Evolutionary conservation across 108 stramenopile genomes (phyloP).

Genomic region (Fistulifera pelliculosa): DNA sequence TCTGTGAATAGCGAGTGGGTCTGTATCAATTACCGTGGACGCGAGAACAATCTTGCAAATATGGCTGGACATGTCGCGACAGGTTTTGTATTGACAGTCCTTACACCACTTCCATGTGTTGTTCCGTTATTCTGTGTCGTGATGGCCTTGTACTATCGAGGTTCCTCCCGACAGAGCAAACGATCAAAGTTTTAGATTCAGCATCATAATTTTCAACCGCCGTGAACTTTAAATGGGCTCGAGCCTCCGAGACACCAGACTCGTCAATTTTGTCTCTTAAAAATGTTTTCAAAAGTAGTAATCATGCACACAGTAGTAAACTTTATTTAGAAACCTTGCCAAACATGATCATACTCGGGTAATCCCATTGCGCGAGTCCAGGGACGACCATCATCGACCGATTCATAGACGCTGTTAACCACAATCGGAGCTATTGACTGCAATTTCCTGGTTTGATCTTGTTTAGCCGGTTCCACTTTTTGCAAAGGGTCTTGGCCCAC

Average conservation of each 20-base stretch:
- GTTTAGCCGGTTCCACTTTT: neutral
- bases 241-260: too few relatives aligned
- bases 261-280: too few relatives aligned
- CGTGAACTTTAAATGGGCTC: too few relatives aligned
- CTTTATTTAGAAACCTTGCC: constrained; percentile 76
- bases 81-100: neutral
- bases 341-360: constrained; percentile 73
- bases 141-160: neutral
- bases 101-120: neutral
- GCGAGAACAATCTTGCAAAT: neutral
- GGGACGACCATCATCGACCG: constrained; percentile 39
- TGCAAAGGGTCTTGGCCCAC: constrained; percentile 9
- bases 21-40: constrained; percentile 10
- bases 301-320: neutral
- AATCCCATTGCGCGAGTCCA: constrained; percentile 49
- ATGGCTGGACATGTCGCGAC: constrained; percentile 5
- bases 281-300: neutral
- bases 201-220: too few relatives aligned
- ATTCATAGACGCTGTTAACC: constrained; percentile 52
- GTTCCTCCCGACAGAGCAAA: too few relatives aligned
- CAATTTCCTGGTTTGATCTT: neutral
- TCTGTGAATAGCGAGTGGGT: neutral
- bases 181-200: too few relatives aligned
- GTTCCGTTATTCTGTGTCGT: neutral
- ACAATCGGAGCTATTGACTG: constrained; percentile 19